Evolutionary conservation across 1,139 yeast species (phyloP).

Genomic region (Geotrichum aggregatum): DNA sequence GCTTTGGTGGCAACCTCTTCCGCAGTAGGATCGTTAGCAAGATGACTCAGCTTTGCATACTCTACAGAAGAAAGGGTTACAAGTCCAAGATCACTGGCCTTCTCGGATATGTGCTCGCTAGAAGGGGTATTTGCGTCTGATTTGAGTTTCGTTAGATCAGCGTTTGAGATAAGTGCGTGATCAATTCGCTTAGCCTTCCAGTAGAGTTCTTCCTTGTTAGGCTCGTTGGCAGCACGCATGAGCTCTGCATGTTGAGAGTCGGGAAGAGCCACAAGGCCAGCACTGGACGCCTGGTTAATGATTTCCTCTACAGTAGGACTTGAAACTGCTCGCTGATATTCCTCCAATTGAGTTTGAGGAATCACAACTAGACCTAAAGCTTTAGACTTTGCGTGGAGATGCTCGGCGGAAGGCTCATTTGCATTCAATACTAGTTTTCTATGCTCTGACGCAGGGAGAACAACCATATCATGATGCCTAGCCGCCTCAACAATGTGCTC

Average conservation of each 20-base stretch:
- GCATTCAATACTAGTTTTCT: constrained; percentile 23
- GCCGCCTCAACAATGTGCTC: constrained; percentile 35
- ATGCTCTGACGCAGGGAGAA: constrained; percentile 30
- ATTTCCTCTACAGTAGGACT: constrained; percentile 19
- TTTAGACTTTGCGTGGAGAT: constrained; percentile 28
- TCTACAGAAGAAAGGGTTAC: constrained; percentile 29
- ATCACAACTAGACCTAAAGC: constrained; percentile 13
- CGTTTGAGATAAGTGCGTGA: constrained; percentile 13
- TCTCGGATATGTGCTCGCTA: constrained; percentile 14
- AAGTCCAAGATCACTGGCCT: constrained; percentile 29
- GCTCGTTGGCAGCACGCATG: constrained; percentile 24
- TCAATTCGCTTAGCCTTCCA: constrained; percentile 11
- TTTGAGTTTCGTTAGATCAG: neutral
- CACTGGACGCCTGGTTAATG: constrained; percentile 1
- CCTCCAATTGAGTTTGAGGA: constrained; percentile 7
- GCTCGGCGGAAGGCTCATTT: constrained; percentile 18
- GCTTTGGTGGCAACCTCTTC: constrained; percentile 26
- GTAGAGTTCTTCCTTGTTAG: constrained; percentile 37
- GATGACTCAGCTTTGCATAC: constrained; percentile 28
- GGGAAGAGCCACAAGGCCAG: constrained; percentile 15
- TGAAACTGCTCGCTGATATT: constrained; percentile 10
- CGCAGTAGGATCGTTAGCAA: constrained; percentile 29
- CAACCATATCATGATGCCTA: constrained; percentile 28
- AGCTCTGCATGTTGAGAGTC: constrained; percentile 10
- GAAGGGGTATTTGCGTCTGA: constrained; percentile 27